Conservation (phyloP, 371 early-diverging fungal species). For the Haplosporangium sp. region DNA sequence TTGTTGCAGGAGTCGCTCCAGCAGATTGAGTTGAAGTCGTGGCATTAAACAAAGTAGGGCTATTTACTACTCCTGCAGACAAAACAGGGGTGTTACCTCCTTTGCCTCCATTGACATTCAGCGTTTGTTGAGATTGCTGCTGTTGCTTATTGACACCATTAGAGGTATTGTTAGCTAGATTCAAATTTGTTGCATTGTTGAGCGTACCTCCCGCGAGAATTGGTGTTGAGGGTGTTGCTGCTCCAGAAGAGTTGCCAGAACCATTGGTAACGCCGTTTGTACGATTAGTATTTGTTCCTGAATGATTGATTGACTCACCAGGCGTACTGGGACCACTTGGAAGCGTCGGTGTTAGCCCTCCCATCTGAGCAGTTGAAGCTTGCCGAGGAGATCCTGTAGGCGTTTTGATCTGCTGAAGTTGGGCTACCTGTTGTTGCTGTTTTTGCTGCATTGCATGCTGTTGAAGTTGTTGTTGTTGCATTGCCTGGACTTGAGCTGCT, state of each 20-base stretch:
- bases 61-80: conserved; percentile 38
- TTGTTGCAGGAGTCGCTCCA: conserved; percentile 28
- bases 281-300: conserved; percentile 20
- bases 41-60: conserved; percentile 46
- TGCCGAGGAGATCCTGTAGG: conserved; percentile 54
- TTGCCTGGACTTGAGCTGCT: conserved; percentile 38
- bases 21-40: conserved; percentile 27
- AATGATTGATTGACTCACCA: conserved; percentile 34
- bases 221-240: conserved; percentile 52
- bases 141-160: conserved; percentile 15
- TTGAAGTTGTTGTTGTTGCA: conserved; percentile 47
- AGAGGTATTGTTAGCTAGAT: conserved; percentile 8
- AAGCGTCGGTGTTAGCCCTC: conserved; percentile 44
- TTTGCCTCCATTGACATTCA: conserved; percentile 25
- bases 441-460: conserved; percentile 39
- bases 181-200: conserved; percentile 14
- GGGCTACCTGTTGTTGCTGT: conserved; percentile 43
- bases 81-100: conserved; percentile 44
- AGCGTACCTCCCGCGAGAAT: conserved; percentile 34
- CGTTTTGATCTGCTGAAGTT: conserved; percentile 52
- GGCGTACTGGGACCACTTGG: conserved; percentile 55
- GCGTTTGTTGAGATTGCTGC: conserved; percentile 31
- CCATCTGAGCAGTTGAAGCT: conserved; percentile 51
- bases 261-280: conserved; percentile 36
- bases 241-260: conserved; percentile 42